Percentiles rank a stretch among this genome's conserved stretches.
These are phyloP conservation scores for Quercus wislizeni DNA, from an alignment of 306 rosid species.

Conservation along the genomic window DNA sequence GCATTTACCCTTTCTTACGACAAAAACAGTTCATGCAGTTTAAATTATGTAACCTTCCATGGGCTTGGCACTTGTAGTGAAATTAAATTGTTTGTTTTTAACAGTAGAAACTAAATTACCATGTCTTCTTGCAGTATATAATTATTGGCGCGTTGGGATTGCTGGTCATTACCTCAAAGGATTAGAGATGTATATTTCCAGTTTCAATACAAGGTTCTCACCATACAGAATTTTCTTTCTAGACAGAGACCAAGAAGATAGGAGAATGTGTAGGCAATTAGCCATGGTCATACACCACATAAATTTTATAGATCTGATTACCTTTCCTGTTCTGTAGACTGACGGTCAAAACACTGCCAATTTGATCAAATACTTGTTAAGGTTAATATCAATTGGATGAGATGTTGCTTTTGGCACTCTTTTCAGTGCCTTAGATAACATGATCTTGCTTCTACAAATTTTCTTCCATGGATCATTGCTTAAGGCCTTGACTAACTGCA, in stretches of 20 bases:
- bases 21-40: not conserved
- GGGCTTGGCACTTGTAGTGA: not conserved
- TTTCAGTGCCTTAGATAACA: not conserved
- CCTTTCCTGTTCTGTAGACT: not conserved
- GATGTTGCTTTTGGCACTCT: not conserved
- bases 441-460: not conserved
- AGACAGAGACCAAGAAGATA: not conserved
- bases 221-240: not conserved
- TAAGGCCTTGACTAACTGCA: not conserved
- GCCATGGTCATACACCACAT: not conserved
- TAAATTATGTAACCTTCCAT: not conserved
- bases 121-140: slow-evolving; percentile 43
- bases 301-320: not conserved
- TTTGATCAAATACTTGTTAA: not conserved
- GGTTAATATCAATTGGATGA: not conserved
- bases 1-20: not conserved
- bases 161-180: slow-evolving; percentile 39
- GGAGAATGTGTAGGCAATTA: too few species aligned
- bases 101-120: not conserved
- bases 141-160: slow-evolving; percentile 45
- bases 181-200: slow-evolving; percentile 15
- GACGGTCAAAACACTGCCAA: not conserved
- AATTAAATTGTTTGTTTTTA: not conserved
- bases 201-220: not conserved
- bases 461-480: not conserved